A percentile compares a stretch with the other conserved stretches of the same genome.
Evolutionary conservation across 345 rosid species (phyloP).

Genomic region (Citrus maxima): DNA sequence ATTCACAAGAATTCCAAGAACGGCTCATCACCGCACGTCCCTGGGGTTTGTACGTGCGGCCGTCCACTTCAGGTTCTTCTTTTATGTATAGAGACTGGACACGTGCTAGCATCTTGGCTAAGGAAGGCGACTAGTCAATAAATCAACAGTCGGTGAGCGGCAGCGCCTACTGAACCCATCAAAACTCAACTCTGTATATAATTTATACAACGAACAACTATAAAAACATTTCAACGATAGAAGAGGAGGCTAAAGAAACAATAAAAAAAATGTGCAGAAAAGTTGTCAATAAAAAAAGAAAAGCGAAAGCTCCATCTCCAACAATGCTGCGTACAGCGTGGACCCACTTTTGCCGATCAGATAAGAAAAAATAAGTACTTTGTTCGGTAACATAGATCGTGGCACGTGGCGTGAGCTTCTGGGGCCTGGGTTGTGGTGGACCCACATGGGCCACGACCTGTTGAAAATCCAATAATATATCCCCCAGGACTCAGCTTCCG

Average conservation of each 20-base stretch:
- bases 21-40: neutral
- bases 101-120: constrained; percentile 21
- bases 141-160: constrained; percentile 32
- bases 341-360: neutral
- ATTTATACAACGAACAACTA: neutral
- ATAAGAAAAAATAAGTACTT: neutral
- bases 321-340: neutral
- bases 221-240: neutral
- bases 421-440: neutral
- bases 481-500: neutral
- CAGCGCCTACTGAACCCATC: constrained; percentile 11
- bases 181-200: neutral
- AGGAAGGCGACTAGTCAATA: constrained; percentile 7
- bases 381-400: neutral
- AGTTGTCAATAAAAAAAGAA: neutral
- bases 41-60: neutral
- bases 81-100: neutral
- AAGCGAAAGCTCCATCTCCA: neutral
- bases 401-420: constrained; percentile 4
- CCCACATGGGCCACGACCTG: neutral
- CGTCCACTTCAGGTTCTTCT: neutral
- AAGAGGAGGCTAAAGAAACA: constrained; percentile 4
- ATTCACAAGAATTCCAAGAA: constrained; percentile 1
- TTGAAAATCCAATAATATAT: neutral
- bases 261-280: neutral